Evolutionary conservation across 495 filamentous ascomycete species (phyloP).

Genomic region (Pyronema omphalodes): DNA sequence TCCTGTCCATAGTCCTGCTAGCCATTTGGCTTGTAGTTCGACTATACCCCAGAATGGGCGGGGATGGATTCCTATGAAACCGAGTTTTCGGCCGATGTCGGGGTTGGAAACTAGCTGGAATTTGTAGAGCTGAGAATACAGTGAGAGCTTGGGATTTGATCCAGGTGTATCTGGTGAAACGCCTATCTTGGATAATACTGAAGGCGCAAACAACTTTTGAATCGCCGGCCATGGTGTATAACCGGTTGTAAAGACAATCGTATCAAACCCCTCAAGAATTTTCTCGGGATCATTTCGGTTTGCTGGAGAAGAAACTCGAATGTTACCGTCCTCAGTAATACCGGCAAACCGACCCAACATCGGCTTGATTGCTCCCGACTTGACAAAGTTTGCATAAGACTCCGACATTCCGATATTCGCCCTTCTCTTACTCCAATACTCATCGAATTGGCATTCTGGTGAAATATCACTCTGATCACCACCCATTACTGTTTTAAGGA

Average conservation of each 20-base stretch:
- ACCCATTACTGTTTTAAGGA: constrained; percentile 39
- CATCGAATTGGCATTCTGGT: constrained; percentile 24
- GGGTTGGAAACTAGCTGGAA: constrained; percentile 36
- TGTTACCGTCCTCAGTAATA: constrained; percentile 2
- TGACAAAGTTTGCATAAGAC: constrained; percentile 52
- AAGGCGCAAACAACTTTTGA: neutral
- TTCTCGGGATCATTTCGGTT: constrained; percentile 29
- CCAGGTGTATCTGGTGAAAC: constrained; percentile 27
- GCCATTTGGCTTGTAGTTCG: constrained; percentile 64
- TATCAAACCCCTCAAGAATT: constrained; percentile 35
- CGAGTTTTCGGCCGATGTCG: constrained; percentile 36
- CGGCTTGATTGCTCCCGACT: constrained; percentile 38
- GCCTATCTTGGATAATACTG: constrained; percentile 29
- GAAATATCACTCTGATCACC: constrained; percentile 42
- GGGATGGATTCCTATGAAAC: constrained; percentile 69
- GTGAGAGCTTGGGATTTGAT: neutral
- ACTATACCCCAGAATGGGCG: constrained; percentile 75
- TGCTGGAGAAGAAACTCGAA: constrained; percentile 14
- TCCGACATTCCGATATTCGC: constrained; percentile 53
- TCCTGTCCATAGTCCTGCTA: constrained; percentile 32
- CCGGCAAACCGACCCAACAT: constrained; percentile 26
- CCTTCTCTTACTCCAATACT: constrained; percentile 28
- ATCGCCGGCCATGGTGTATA: constrained; percentile 27
- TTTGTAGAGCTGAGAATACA: constrained; percentile 33
- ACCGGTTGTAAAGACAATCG: constrained; percentile 59